A percentile compares a stretch with the other conserved stretches of the same genome.
These are phyloP conservation scores for Thalassiosira hispida DNA, from an alignment of 352 stramenopile species.

Conservation along the genomic window DNA sequence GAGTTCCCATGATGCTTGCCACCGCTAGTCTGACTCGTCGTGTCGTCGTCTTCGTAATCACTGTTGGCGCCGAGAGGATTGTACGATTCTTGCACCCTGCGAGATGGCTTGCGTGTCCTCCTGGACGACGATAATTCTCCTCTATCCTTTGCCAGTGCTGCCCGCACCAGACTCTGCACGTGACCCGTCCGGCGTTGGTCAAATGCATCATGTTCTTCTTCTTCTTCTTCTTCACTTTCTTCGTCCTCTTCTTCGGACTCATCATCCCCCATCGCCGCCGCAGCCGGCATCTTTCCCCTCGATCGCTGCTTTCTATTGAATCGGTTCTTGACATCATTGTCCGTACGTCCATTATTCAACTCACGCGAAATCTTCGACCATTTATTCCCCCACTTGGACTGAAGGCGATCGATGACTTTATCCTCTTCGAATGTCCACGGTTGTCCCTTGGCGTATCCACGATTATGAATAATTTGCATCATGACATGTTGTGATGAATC, in stretches of 20 bases:
- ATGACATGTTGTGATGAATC: neutral
- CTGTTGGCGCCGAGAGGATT: no score
- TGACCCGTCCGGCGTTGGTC: constrained; percentile 1
- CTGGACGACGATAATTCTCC: constrained; percentile 4
- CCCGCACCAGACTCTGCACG: constrained; percentile 12
- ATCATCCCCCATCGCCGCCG: neutral
- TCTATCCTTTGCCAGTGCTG: constrained; percentile 17
- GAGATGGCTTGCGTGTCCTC: constrained; percentile 11
- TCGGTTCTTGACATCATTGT: constrained; percentile 20
- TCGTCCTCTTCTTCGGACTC: neutral
- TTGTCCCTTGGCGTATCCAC: neutral
- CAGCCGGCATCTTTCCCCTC: neutral
- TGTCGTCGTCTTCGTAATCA: no score
- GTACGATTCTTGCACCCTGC: constrained; percentile 18
- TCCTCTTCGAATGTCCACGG: constrained; percentile 19
- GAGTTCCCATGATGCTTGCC: neutral
- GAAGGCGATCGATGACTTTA: constrained; percentile 1
- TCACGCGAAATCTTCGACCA: constrained; percentile 18
- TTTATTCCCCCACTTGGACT: constrained; percentile 4
- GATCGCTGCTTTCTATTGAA: neutral
- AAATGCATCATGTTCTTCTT: neutral
- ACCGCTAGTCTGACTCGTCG: neutral
- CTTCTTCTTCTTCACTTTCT: neutral
- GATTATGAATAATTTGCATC: neutral
- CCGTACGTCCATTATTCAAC: neutral